Percentiles rank a stretch among this genome's conserved stretches.
Conservation (phyloP, 2,329 filamentous ascomycete species). For the Ascosphaera pollenicola region DNA sequence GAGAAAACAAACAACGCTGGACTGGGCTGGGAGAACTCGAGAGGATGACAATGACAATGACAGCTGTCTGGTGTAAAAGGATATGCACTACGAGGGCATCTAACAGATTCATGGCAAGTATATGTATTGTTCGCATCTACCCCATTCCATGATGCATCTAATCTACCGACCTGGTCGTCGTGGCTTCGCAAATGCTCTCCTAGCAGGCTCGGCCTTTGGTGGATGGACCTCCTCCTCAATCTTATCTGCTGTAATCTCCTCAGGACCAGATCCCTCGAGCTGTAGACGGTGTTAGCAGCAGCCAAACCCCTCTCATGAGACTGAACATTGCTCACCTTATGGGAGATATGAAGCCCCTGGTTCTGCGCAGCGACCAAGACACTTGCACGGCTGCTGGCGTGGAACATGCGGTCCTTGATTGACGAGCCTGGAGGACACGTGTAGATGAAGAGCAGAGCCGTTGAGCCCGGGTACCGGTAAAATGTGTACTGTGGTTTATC, state of each 20-base stretch:
- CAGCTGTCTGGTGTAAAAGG: too few relatives aligned
- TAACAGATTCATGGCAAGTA: too few relatives aligned
- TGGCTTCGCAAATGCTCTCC: constrained; percentile 37
- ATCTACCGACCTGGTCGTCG: constrained; percentile 35
- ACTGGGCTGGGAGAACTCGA: too few relatives aligned
- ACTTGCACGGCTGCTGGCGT: constrained; percentile 34
- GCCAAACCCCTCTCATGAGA: neutral
- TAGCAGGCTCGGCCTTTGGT: constrained; percentile 23
- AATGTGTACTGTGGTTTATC: constrained; percentile 38
- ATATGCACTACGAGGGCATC: too few relatives aligned
- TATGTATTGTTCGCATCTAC: too few relatives aligned
- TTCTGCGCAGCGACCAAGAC: constrained; percentile 32
- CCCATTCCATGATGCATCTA: too few relatives aligned
- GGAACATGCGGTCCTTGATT: constrained; percentile 44
- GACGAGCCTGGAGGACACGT: constrained; percentile 38
- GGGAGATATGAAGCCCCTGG: constrained; percentile 33
- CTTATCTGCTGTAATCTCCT: constrained; percentile 31
- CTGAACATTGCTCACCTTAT: constrained; percentile 22
- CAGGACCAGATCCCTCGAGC: constrained; percentile 37
- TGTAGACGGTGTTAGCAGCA: constrained; percentile 9
- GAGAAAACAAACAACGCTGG: too few relatives aligned
- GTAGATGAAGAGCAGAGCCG: constrained; percentile 36
- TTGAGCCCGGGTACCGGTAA: constrained; percentile 30
- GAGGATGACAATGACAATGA: too few relatives aligned
- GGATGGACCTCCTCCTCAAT: constrained; percentile 32